Evolutionary conservation across 2,329 filamentous ascomycete genomes (phyloP), one percentile per base, ranked within the genome.

Genomic region (Botryotinia narcissicola): DNA sequence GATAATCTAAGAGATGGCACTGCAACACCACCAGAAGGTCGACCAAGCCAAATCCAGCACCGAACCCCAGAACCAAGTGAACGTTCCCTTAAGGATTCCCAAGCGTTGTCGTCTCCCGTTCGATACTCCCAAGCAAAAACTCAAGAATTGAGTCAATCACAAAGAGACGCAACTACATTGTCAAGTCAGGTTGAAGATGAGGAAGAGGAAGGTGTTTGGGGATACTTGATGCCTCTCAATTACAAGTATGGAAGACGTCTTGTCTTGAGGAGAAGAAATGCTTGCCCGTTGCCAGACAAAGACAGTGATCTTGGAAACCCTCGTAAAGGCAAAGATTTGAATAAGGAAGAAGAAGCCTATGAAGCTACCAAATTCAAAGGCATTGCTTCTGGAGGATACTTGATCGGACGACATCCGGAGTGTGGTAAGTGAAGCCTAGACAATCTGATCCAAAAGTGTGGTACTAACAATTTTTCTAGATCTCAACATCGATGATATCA

Each of bases 321-420:
- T 71, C 83, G 85, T 72, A 85, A 87, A 75, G 83, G 84, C 64
- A 85, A 86, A 60, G 73, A 80, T n/a, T 83, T 84, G 42, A 78
- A 86, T 29, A 83, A 87, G 72, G 89, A 89, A 74, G 85, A 91
- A 81, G 84, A 88, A 71, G 82, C 86, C 46, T 92, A 90, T 78
- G 89, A 93, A 78, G 81, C 87, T 51, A 88, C 87, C 73, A 91
- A 93, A 81, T 82, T 84, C 70, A 86, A 87, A 76, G 89, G 87
- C 10, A 84, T 89, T 32, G 87, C 92, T 22, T 91, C 94, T 0
- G 91, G 93, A 59, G 96, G 96, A 44, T 99, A 97, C 81, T 84
- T 99, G 72, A 92, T 99, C 75, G 96, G 96, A 54, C 89, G 96
- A 76, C 96, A 99, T 84, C 91, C 92, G 3, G 96, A 99, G 83